Base-by-base conservation (phyloP, 192 early-diverging fungal genomes). In the Linnemannia elongata region DNA sequence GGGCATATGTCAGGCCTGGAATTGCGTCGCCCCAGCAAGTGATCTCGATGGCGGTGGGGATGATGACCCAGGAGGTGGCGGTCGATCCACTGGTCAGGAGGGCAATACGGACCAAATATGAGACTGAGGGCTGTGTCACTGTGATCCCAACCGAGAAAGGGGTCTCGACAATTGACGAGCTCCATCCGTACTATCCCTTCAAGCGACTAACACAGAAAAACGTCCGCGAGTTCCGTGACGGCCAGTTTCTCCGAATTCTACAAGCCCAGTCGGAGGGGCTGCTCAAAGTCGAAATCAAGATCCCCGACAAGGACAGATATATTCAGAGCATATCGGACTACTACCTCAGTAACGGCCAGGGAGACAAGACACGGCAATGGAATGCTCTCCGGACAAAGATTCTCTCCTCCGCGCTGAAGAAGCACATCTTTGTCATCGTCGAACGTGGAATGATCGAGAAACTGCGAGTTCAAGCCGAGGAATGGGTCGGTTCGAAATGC, bases 131-230 rank as follows among this genome's bases (percentile, higher is more conserved):
- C 39, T 91, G 92, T 54, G 91, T 98, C 15, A 89, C 91, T 38
- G 94, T 96, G 33, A 91, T 87, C 35, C 96, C 97, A 5, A 99
- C 97, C 3, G 94, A 95, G 44, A 94, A 94, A 72, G 98, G 97
- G 1, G 79, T 89, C 49, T 89, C 77, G 41, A 94, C 93, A 72
- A 97, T 99, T 76, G 94, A 96, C 57, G 92, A 92, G 15, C 88
- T 92, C 18, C 97, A 98, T 75, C 92, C 95, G 2, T 96, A 94
- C 74, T 89, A 95, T 85, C 92, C 94, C 4, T 97, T 98, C 91
- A 98, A 98, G 91, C 98, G 94, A 49, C 79, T 99, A 66, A 82
- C 85, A 18, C 91, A 94, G 42, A 98, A 98, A 84, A 96, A 93
- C 18, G 88, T 95, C 8, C 88, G 85, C 1, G 93, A 91, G 54